Conservation (phyloP, 164 flowering plant species). For the Umbellularia californica region DNA sequence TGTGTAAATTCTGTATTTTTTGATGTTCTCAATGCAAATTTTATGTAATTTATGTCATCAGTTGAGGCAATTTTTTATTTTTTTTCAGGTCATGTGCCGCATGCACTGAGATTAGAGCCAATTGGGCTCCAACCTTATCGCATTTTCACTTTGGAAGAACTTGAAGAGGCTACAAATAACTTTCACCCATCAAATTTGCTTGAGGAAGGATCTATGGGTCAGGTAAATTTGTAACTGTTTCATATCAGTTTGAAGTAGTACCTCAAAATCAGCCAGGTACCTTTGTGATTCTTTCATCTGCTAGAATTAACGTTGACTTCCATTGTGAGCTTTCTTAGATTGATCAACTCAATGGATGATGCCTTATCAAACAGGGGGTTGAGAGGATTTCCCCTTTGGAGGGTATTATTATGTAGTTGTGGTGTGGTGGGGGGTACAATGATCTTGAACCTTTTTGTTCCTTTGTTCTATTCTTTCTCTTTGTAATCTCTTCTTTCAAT, state of each 20-base stretch:
- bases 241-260: not conserved
- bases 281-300: too few species aligned
- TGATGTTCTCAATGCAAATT: not conserved
- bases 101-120: constrained; percentile 43
- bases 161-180: constrained; percentile 78
- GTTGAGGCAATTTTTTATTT: constrained; percentile 1
- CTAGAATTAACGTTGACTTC: too few species aligned
- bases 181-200: constrained; percentile 61
- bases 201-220: constrained; percentile 65
- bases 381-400: too few species aligned
- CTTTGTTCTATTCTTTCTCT: too few species aligned
- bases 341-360: too few species aligned
- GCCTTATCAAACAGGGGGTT: too few species aligned
- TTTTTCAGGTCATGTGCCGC: constrained; percentile 47
- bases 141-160: constrained; percentile 64
- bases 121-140: constrained; percentile 63
- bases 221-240: constrained; percentile 34
- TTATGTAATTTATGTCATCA: not conserved
- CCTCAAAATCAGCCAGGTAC: not conserved
- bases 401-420: too few species aligned
- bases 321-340: too few species aligned
- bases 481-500: too few species aligned
- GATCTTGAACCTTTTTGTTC: too few species aligned
- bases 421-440: too few species aligned
- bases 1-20: not conserved